A percentile compares a stretch with the other conserved stretches of the same genome.
phyloP scores from a whole-genome alignment of 1,284 basidiomycete species.

The Peniophora sp. region DNA sequence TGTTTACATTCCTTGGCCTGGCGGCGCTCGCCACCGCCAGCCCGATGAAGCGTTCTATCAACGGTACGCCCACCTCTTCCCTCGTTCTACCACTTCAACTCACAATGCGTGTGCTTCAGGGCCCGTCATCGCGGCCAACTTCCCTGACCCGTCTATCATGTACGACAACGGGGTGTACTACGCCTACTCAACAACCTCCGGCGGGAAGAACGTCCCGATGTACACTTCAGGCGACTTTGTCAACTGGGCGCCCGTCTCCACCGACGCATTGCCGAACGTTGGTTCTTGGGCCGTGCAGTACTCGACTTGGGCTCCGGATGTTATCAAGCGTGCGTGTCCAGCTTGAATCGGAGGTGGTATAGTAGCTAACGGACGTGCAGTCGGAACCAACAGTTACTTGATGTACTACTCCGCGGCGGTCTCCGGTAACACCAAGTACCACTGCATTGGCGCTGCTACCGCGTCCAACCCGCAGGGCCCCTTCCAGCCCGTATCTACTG shows the following conservation, averaged over 20 bases:
- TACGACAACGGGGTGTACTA: conserved; percentile 4
- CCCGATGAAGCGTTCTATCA: too few species aligned
- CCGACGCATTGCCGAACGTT: conserved; percentile 12
- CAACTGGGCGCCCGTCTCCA: conserved; percentile 1
- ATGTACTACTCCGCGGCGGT: conserved; percentile 13
- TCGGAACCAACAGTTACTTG: conserved; percentile 5
- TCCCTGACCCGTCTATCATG: conserved; percentile 15
- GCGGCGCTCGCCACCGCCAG: too few species aligned
- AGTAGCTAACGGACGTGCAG: conserved; percentile 6
- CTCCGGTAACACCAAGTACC: conserved; percentile 1
- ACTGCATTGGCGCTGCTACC: conserved; percentile 1
- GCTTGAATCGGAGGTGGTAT: too few species aligned
- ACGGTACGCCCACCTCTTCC: too few species aligned
- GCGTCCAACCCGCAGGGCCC: conserved; percentile 3
- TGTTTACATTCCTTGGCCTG: too few species aligned
- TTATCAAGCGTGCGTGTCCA: conserved; percentile 8
- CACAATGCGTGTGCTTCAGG: conserved; percentile 4
- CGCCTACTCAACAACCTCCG: conserved; percentile 4
- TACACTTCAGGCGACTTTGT: conserved; percentile 10
- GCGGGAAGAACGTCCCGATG: conserved; percentile 11
- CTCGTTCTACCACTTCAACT: too few species aligned
- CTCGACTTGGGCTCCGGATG: conserved; percentile 12
- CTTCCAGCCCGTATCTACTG: neutral
- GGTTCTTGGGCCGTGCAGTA: conserved; percentile 10
- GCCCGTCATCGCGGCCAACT: conserved; percentile 12